phyloP scores from a whole-genome alignment of 805 yeast species.

The Kodamaea laetipori region DNA sequence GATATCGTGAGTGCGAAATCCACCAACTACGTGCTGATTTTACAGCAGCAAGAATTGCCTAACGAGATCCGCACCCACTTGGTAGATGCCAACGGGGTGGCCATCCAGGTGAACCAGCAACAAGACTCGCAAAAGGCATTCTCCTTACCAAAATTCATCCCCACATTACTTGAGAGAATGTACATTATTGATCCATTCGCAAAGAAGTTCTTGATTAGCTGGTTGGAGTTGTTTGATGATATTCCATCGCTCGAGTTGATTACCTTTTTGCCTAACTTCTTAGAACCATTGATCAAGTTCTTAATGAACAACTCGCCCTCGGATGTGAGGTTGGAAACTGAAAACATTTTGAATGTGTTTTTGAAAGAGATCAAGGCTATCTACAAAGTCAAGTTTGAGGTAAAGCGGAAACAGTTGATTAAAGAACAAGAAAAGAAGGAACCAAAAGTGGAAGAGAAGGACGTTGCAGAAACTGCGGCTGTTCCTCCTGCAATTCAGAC shows the following conservation, averaged over 20 bases:
- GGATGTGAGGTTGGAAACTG: constrained; percentile 86
- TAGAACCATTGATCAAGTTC: constrained; percentile 80
- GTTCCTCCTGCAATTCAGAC: not conserved
- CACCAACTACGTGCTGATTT: constrained; percentile 76
- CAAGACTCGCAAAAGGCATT: constrained; percentile 71
- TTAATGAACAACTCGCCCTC: constrained; percentile 75
- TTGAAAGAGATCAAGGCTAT: constrained; percentile 79
- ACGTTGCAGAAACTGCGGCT: not conserved
- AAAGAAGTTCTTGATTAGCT: constrained; percentile 85
- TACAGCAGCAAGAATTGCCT: constrained; percentile 49
- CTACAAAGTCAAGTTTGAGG: constrained; percentile 62
- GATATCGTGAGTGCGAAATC: constrained; percentile 96
- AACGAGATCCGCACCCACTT: constrained; percentile 40
- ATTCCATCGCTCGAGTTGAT: constrained; percentile 90
- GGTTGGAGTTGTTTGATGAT: constrained; percentile 91
- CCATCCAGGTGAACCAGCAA: constrained; percentile 58
- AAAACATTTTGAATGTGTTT: constrained; percentile 70
- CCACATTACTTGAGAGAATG: constrained; percentile 86
- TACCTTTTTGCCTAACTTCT: constrained; percentile 83
- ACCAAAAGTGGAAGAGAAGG: constrained; percentile 2
- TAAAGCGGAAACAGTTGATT: constrained; percentile 33
- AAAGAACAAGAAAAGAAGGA: constrained; percentile 17
- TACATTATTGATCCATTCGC: constrained; percentile 92
- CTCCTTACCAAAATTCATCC: constrained; percentile 83
- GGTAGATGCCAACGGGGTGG: constrained; percentile 59